A percentile compares a stretch with the other conserved stretches of the same genome.
Evolutionary conservation across 768 basidiomycete species (phyloP).

Genomic region (Calocera cornea): DNA sequence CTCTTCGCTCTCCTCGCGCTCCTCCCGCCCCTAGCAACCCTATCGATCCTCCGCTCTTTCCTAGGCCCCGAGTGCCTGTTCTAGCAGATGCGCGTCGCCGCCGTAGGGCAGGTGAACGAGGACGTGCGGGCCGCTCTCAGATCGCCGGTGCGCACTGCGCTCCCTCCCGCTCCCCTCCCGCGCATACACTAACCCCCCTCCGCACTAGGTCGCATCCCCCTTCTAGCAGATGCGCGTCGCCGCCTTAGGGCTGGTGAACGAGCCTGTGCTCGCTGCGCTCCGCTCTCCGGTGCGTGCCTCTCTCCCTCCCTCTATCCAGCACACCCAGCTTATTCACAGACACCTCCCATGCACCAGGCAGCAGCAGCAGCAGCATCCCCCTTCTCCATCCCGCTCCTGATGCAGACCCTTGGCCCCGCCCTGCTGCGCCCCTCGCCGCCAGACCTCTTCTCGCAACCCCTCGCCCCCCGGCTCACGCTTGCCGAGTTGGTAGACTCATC

Average conservation of each 20-base stretch:
- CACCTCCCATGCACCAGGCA: conserved; percentile 16
- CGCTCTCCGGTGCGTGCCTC: conserved; percentile 37
- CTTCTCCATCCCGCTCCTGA: conserved; percentile 42
- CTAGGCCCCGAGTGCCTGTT: conserved; percentile 30
- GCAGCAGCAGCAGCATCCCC: conserved; percentile 21
- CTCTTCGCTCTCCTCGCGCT: conserved; percentile 42
- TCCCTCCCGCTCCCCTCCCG: conserved; percentile 16
- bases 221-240: conserved; percentile 58
- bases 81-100: conserved; percentile 55
- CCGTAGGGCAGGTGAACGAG: conserved; percentile 57
- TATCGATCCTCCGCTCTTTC: conserved; percentile 46
- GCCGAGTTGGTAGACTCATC: conserved; percentile 39
- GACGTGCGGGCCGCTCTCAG: conserved; percentile 40
- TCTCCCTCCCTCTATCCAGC: too few relatives aligned
- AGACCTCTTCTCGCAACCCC: conserved; percentile 35
- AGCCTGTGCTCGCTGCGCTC: conserved; percentile 50
- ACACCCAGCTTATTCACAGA: too few relatives aligned
- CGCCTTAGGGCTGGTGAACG: conserved; percentile 54
- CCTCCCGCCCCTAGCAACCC: conserved; percentile 34
- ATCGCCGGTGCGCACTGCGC: not conserved
- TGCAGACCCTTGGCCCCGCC: conserved; percentile 47
- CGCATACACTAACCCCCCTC: not conserved
- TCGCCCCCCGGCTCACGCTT: conserved; percentile 24
- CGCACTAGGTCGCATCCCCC: conserved; percentile 23
- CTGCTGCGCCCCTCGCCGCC: conserved; percentile 45